Percentiles rank a stretch among this genome's conserved stretches.
phyloP scores from a whole-genome alignment of 768 basidiomycete species.

The Suillus cothurnatus region DNA sequence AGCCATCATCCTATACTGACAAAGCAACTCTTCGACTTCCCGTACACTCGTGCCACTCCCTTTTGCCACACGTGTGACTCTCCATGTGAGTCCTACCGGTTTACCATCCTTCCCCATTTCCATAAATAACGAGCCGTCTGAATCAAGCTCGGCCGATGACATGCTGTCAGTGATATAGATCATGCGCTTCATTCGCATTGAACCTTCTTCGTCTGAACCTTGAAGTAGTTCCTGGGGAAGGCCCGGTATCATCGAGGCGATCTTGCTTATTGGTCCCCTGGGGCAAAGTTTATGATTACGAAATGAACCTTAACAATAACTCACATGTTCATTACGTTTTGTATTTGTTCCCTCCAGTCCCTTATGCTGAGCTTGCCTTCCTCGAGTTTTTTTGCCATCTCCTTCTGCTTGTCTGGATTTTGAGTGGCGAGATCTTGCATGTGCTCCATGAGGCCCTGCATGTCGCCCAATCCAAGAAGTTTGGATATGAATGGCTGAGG shows the following conservation, averaged over 20 bases:
- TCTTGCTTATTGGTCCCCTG: slow-evolving; percentile 99
- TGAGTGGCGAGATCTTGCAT: slow-evolving; percentile 95
- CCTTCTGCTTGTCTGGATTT: slow-evolving; percentile 96
- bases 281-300: slow-evolving; percentile 18
- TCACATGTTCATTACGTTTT: slow-evolving; percentile 97
- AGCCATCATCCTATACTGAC: slow-evolving; percentile 98
- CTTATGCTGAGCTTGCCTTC: slow-evolving; percentile 96
- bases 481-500: slow-evolving; percentile 98
- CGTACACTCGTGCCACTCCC: slow-evolving; percentile 94
- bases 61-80: slow-evolving; percentile 85
- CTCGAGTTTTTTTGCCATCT: slow-evolving; percentile 96
- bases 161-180: slow-evolving; percentile 99
- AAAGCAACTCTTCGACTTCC: slow-evolving; percentile 97
- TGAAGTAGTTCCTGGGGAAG: slow-evolving; percentile 89
- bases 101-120: slow-evolving; percentile 81
- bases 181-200: slow-evolving; percentile 92
- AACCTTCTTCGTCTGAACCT: slow-evolving; percentile 93
- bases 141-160: slow-evolving; percentile 91
- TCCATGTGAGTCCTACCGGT: slow-evolving; percentile 84
- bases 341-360: slow-evolving; percentile 97
- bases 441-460: slow-evolving; percentile 97
- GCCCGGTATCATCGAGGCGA: slow-evolving; percentile 98
- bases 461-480: slow-evolving; percentile 91
- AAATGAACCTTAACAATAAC: slow-evolving; percentile 27
- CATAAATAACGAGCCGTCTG: slow-evolving; percentile 92